Base-by-base conservation (phyloP, 2,329 filamentous ascomycete species). In the Chaetothyriales sp. region DNA sequence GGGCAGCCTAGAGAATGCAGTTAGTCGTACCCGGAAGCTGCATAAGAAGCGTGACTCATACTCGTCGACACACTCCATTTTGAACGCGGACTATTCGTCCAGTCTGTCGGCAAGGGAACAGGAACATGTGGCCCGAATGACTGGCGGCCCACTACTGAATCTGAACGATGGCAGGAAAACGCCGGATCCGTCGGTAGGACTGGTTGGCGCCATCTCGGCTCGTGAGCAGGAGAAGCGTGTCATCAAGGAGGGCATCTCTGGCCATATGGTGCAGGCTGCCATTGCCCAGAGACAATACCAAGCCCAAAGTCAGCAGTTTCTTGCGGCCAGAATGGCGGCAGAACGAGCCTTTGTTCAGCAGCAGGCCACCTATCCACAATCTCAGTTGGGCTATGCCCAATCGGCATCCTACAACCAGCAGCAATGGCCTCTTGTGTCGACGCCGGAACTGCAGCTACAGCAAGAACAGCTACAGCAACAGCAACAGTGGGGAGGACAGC, bases 101-200 rank as follows among this genome's bases (percentile, higher is more conserved):
- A 77, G 82, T 51, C 73, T 95, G n/a, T 88, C 85, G 18, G 88
- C 88, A 18, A 79, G 84, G 15, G 88, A 95, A 65, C 88, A 93
- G 64, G 86, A 93, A 66, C 83, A 93, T 58, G 77, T 94, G n/a
- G 85, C 88, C 8, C 79, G 84, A 39, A 74, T 86, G 59, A 94
- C 87, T 0, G 84, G 85, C 1, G 81, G 80, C 0, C 84, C 88
- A 0, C 71, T 94, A 47, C 77, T 93, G 59, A 80, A 77, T 52
- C 71, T 93, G 63, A 76, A 75, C 73, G 73, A 48, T 70, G 74
- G 53, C 67, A 70, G 44, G 70, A 71, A 49, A 68, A 73, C 8
- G 64, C 75, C 63, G 15, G 63, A 68, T 43, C 63, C 65, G 28
- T 77, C 78, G 0, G 69, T 70, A 19, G 82, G 83, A 0, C 72